These are phyloP conservation scores for Microcos paniculata DNA, from an alignment of 345 rosid species.

Conservation along the genomic window DNA sequence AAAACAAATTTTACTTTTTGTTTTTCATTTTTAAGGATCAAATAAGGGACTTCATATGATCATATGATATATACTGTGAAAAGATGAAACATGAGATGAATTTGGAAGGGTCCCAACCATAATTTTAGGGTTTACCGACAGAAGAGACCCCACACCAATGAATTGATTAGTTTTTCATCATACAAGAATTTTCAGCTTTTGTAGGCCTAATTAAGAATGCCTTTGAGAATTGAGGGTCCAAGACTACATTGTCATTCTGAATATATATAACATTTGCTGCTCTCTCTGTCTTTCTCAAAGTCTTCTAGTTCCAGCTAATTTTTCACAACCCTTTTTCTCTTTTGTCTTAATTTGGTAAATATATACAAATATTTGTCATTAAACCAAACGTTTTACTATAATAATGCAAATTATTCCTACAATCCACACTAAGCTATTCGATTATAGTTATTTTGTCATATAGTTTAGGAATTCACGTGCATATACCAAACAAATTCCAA, in stretches of 20 bases:
- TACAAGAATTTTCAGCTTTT: not conserved
- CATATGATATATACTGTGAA: no score
- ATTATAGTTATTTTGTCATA: not conserved
- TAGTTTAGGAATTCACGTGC: not conserved
- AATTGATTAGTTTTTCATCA: not conserved
- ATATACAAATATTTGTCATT: not conserved
- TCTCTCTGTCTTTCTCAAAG: not conserved
- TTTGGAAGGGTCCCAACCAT: not conserved
- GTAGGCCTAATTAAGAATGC: not conserved
- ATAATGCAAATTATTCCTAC: not conserved
- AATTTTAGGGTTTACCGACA: conserved; percentile 13
- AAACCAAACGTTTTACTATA: not conserved
- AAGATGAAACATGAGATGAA: not conserved
- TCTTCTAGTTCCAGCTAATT: not conserved
- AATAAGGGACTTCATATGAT: no score
- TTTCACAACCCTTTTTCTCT: not conserved
- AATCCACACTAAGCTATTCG: not conserved
- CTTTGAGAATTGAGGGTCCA: no score
- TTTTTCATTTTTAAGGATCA: no score
- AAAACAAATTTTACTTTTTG: no score
- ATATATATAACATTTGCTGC: not conserved
- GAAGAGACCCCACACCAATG: conserved; percentile 1
- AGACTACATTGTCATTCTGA: not conserved
- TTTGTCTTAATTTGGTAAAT: not conserved
- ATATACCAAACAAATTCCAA: not conserved